Base-by-base conservation (phyloP, 2,329 filamentous ascomycete species). In the Kalmusia sp. region DNA sequence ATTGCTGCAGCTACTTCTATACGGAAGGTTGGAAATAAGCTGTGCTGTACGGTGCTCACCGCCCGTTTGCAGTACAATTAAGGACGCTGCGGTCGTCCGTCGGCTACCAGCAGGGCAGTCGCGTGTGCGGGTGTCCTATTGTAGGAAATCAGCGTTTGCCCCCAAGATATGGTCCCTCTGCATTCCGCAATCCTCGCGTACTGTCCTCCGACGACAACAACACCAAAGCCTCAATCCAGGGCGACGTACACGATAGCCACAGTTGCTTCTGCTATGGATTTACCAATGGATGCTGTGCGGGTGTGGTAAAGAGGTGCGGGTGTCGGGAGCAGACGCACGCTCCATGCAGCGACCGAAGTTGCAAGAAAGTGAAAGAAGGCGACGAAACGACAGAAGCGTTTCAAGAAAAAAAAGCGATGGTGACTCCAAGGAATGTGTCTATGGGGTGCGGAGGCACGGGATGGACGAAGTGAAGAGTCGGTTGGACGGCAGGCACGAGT, bases 321-420 rank as follows among this genome's bases (percentile, higher is more conserved):
- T 33, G 56, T 49, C 57, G 53, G 51, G 51, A 60, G 60, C 55
- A 59, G 58, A 45, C 45, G 59, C 59, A 52, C 55, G 49, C 56
- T 65, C 66, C 70, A 72, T 70, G 59, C 61, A 71, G 61, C 49
- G 54, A 41, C 39, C 44, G 57, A 52, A 22, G 43, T 33, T n/a
- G n/a, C n/a, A n/a, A n/a, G 43, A 19, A 27, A 34, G 40, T 14
- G 17, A 15, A 44, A 22, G 12, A 12, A n/a, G n/a, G n/a, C n/a
- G n/a, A n/a, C n/a, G n/a, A n/a, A n/a, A n/a, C n/a, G n/a, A n/a
- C n/a, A n/a, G n/a, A n/a, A n/a, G n/a, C n/a, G n/a, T n/a, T n/a
- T n/a, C n/a, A n/a, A n/a, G n/a, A n/a, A n/a, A n/a, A n/a, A n/a
- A 37, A 41, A 24, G 40, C 33, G 25, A 45, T 45, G 4, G 45